These are phyloP conservation scores for Fusarium heterosporum DNA, from an alignment of 2,329 filamentous ascomycete genomes.

Conservation along the genomic window DNA sequence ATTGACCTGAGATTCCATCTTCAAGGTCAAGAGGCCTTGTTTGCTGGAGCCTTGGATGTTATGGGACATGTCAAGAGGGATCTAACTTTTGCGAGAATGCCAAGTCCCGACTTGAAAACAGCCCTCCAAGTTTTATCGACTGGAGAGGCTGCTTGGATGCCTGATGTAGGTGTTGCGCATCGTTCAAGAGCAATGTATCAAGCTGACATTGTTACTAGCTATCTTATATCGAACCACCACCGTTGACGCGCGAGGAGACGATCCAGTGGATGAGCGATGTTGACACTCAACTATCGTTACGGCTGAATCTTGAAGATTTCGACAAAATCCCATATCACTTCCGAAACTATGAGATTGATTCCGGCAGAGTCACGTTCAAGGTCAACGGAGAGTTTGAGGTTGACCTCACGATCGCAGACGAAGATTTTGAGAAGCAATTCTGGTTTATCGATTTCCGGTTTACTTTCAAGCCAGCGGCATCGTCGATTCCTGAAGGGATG, in stretches of 20 bases:
- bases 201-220: conserved; percentile 64
- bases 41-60: conserved; percentile 69
- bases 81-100: conserved; percentile 78
- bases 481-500: conserved; percentile 70
- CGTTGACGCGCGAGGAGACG: conserved; percentile 77
- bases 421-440: conserved; percentile 85
- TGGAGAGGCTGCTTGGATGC: conserved; percentile 81
- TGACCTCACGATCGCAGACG: conserved; percentile 89
- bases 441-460: conserved; percentile 96
- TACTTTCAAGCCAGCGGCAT: conserved; percentile 77
- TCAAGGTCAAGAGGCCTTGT: conserved; percentile 70
- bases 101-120: conserved; percentile 90
- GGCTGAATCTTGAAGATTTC: conserved; percentile 86
- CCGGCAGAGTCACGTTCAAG: conserved; percentile 90
- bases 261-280: conserved; percentile 81
- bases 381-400: conserved; percentile 90
- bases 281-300: conserved; percentile 83
- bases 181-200: neutral
- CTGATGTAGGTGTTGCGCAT: conserved; percentile 69
- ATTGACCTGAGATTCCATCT: conserved; percentile 88
- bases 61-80: conserved; percentile 79
- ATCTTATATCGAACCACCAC: conserved; percentile 79
- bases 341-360: conserved; percentile 79
- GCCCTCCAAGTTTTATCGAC: conserved; percentile 86
- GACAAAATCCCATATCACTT: conserved; percentile 81